Evolutionary conservation across 306 rosid species (phyloP).

Genomic region (Castanea sativa): DNA sequence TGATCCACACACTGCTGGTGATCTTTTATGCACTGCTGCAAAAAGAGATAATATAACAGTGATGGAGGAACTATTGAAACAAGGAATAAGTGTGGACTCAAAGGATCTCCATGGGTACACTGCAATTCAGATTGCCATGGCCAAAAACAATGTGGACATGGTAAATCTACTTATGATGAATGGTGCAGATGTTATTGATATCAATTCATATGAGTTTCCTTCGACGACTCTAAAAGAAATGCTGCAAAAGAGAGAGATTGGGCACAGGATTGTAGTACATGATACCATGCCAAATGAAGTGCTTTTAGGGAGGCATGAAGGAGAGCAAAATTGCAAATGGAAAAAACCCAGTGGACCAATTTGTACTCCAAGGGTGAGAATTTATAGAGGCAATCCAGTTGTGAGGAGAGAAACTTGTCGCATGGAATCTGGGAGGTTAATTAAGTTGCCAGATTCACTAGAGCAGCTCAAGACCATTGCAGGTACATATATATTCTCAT

Average conservation of each 20-base stretch:
- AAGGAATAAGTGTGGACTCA: constrained; percentile 63
- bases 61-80: constrained; percentile 59
- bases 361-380: constrained; percentile 53
- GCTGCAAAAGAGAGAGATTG: constrained; percentile 49
- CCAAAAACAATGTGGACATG: constrained; percentile 56
- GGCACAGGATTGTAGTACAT: constrained; percentile 49
- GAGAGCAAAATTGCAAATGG: constrained; percentile 26
- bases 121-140: constrained; percentile 57
- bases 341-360: constrained; percentile 30
- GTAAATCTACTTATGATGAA: constrained; percentile 59
- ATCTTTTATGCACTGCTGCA: constrained; percentile 65
- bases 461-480: constrained; percentile 71
- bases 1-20: constrained; percentile 48
- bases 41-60: constrained; percentile 43
- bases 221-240: constrained; percentile 40
- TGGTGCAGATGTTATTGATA: constrained; percentile 41
- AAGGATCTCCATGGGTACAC: constrained; percentile 40
- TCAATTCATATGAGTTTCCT: constrained; percentile 28
- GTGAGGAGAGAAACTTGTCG: constrained; percentile 47
- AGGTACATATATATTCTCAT: constrained; percentile 40
- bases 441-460: constrained; percentile 70
- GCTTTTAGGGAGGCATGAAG: constrained; percentile 21
- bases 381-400: constrained; percentile 73
- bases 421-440: constrained; percentile 67
- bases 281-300: constrained; percentile 35